phyloP scores from a whole-genome alignment of 169 alveolate genomes.

The Cryptosporidium parvum region DNA sequence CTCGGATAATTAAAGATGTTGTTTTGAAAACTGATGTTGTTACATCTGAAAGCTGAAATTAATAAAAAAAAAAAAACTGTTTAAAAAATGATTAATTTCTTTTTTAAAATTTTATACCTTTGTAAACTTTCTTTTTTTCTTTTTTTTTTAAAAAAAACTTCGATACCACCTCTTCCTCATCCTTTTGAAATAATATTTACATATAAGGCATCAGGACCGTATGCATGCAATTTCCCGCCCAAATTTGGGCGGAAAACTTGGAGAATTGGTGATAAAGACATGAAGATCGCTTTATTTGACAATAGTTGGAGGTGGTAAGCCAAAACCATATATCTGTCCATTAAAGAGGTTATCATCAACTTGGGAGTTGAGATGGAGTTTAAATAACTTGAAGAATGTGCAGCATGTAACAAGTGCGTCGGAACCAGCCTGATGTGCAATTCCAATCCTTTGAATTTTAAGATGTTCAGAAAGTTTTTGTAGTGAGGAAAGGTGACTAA shows the following conservation, averaged over 20 bases:
- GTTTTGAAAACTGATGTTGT: neutral
- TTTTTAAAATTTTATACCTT: neutral
- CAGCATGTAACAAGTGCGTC: constrained; percentile 96
- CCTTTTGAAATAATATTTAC: neutral
- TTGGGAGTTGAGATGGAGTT: constrained; percentile 32
- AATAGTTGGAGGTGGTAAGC: constrained; percentile 12
- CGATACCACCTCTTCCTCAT: neutral
- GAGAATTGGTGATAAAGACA: no score
- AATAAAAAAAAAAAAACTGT: no score
- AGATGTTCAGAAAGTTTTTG: constrained; percentile 81
- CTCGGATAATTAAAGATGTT: neutral
- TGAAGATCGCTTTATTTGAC: neutral
- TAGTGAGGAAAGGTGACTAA: constrained; percentile 77
- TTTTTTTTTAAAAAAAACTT: neutral
- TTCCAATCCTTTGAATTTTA: constrained; percentile 93
- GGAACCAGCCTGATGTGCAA: constrained; percentile 98
- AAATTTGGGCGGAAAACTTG: no score
- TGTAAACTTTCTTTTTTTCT: neutral
- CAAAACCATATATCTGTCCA: constrained; percentile 71
- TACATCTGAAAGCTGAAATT: neutral
- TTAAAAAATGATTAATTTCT: no score
- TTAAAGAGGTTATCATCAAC: constrained; percentile 47
- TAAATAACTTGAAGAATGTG: constrained; percentile 91
- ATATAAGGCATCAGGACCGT: neutral
- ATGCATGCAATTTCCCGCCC: neutral